Evolutionary conservation across 2,329 filamentous ascomycete genomes (phyloP).

Genomic region (Fusarium sororula): DNA sequence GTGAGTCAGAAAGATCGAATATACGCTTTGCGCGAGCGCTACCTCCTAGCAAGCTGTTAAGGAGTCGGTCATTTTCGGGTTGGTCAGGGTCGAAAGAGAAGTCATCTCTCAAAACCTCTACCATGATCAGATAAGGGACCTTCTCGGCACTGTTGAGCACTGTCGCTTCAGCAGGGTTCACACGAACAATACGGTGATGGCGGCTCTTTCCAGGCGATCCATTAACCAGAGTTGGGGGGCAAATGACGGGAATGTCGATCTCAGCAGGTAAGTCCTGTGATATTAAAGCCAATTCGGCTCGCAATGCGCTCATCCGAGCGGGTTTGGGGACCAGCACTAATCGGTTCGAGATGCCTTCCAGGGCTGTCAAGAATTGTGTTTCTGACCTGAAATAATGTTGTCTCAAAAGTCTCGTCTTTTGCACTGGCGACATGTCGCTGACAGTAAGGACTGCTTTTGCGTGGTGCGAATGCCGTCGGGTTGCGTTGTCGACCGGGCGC

Average conservation of each 20-base stretch:
- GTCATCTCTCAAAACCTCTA: conserved; percentile 82
- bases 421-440: conserved; percentile 68
- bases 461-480: conserved; percentile 69
- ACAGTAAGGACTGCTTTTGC: conserved; percentile 65
- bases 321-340: conserved; percentile 83
- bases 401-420: conserved; percentile 77
- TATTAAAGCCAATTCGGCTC: conserved; percentile 82
- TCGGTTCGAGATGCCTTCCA: conserved; percentile 87
- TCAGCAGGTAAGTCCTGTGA: conserved; percentile 84
- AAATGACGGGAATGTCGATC: conserved; percentile 84
- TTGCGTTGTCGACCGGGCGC: conserved; percentile 58
- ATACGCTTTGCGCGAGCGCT: conserved; percentile 67
- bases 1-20: conserved; percentile 74
- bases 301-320: conserved; percentile 80
- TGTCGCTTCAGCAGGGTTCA: conserved; percentile 85
- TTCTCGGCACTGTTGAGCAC: conserved; percentile 88
- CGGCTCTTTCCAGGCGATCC: conserved; percentile 78
- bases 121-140: conserved; percentile 85
- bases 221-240: conserved; percentile 76
- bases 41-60: conserved; percentile 66
- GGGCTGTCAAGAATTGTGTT: conserved; percentile 80
- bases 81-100: conserved; percentile 84
- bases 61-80: conserved; percentile 74
- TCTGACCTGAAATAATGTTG: conserved; percentile 87
- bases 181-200: conserved; percentile 83